Base-by-base conservation (phyloP, 108 stramenopile species). In the Cyclotella kingstonii region DNA sequence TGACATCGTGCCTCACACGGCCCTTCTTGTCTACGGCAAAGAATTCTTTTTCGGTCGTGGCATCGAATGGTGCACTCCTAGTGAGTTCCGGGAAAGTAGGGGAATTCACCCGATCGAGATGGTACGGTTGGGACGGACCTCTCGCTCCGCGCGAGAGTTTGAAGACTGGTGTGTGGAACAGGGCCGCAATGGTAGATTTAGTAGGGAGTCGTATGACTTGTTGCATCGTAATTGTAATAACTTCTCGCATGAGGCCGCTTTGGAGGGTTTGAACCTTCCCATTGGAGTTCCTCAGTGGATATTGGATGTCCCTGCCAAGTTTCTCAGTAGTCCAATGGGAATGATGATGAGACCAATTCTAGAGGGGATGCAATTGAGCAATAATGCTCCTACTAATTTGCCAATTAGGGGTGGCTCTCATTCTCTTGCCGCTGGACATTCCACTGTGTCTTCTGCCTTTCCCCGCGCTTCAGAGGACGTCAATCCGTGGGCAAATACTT, bases 31-130 rank as follows among this genome's bases (percentile, higher is more conserved):
- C 2, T 87, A 60, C 58, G 85, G 86, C 1, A 53, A 68, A 19
- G 89, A 90, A 60, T 90, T 87, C 48, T 90, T 82, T 59, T 90
- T 87, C 71, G 89, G 89, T 0, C 53, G 54, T 19, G 89, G 89
- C 39, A 84, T 87, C 45, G 78, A 85, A 58, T 66, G 52, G 59
- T 75, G 73, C 33, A 45, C 30, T 18, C 75, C 68, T 0, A 28
- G 59, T 0, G 71, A 73, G 60, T 90, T 90, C 68, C 75, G 84
- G 28, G 8, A 34, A 27, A 69, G 35, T 35, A 58, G 61, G 7
- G 75, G 78, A 10, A 75, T 86, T 12, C 43, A 67, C 33, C 89
- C 89, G 21, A 68, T 86, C 15, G 77, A 86, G 41, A 64, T 73
- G 10, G 47, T 72, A 17, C 14, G 33, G 0, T 63, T 90, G 58